These are phyloP conservation scores for Acanthamoeba castellanii DNA, from an alignment of 208 protist genomes.

Conservation along the genomic window DNA sequence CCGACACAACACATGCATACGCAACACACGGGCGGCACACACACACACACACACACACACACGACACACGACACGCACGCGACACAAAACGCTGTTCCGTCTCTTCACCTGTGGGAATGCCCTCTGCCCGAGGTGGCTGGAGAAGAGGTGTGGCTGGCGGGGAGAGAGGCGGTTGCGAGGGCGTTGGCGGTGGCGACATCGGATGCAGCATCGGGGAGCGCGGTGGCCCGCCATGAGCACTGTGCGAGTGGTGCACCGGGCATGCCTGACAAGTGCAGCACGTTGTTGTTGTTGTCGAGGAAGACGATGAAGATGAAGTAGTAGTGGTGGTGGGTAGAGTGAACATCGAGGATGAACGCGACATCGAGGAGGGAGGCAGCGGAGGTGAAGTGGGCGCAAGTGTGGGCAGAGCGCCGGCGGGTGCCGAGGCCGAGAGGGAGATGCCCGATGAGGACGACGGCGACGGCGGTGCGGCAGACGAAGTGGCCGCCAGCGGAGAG, in stretches of 20 bases:
- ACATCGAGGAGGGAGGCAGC: background rate
- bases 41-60: background rate
- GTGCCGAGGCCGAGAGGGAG: background rate
- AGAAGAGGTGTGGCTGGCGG: background rate
- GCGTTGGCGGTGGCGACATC: constrained; percentile 19
- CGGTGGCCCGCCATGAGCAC: background rate
- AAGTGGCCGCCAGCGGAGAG: background rate
- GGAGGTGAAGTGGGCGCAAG: background rate
- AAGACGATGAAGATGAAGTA: background rate
- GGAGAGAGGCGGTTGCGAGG: background rate
- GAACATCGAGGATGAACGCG: background rate
- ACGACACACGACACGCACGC: background rate
- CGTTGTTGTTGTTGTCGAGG: background rate
- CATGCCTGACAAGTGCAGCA: background rate
- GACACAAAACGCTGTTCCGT: background rate
- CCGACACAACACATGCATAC: too few species aligned
- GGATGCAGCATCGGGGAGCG: background rate
- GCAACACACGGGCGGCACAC: background rate
- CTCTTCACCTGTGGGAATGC: background rate
- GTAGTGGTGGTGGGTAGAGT: background rate
- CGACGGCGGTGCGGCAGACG: background rate
- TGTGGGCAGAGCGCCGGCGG: background rate
- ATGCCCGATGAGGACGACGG: background rate
- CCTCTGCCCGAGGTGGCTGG: background rate
- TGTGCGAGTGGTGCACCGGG: background rate